phyloP scores from a whole-genome alignment of 257 asterid species.

The Solanum infundibuliforme region DNA sequence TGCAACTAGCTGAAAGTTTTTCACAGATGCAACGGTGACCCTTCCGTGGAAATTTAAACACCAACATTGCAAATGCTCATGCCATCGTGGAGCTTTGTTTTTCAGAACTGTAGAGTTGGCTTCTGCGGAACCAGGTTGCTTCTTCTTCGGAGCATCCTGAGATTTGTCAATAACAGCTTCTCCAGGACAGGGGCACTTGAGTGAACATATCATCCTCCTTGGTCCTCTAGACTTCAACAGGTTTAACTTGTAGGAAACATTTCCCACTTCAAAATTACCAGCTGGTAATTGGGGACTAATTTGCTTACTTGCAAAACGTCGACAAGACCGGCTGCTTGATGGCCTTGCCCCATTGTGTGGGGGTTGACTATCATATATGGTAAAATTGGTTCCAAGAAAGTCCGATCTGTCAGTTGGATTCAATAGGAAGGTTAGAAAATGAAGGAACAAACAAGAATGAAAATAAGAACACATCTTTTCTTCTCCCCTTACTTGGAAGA shows the following conservation, averaged over 20 bases:
- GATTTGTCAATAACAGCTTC: constrained; percentile 13
- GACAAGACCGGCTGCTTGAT: constrained; percentile 56
- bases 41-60: constrained; percentile 95
- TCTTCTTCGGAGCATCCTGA: constrained; percentile 15
- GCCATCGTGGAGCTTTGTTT: constrained; percentile 94
- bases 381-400: constrained; percentile 84
- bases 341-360: constrained; percentile 76
- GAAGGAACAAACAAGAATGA: neutral
- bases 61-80: constrained; percentile 91
- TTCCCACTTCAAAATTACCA: constrained; percentile 76
- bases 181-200: constrained; percentile 31
- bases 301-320: constrained; percentile 79
- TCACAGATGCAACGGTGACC: constrained; percentile 89
- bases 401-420: constrained; percentile 50
- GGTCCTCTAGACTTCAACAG: constrained; percentile 95
- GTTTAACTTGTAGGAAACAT: constrained; percentile 71
- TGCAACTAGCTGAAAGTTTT: constrained; percentile 82
- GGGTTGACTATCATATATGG: constrained; percentile 73
- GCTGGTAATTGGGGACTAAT: constrained; percentile 90
- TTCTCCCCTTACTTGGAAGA: neutral
- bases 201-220: constrained; percentile 71
- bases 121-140: constrained; percentile 11
- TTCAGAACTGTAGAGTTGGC: constrained; percentile 39
- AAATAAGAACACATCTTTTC: neutral
- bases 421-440: neutral